Evolutionary conservation across 2,329 filamentous ascomycete species (phyloP), one percentile per base, ranked within the genome.

Genomic region (Colletotrichum magnum): DNA sequence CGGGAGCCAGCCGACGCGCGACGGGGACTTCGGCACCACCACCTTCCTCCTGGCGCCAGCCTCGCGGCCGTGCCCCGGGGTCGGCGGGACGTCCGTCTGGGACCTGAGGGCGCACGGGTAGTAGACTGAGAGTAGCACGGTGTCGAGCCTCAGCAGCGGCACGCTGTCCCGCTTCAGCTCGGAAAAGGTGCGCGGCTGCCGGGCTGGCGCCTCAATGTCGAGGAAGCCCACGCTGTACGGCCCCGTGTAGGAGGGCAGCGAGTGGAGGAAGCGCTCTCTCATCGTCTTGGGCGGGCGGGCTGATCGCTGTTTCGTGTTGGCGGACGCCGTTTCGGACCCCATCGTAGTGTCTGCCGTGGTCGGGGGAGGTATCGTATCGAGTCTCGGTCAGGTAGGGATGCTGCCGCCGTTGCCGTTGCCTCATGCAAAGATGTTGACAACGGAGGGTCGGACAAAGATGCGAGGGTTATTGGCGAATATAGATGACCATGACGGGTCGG

Each of bases 141-240:
- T 92, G 64, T 84, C 82, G 57, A 84, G 75, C 41, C 81, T 80
- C 69, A 85, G 74, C 2, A 83, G 79, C 26, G 79, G 79, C 57
- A 77, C 78, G 45, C 78, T 75, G 56, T 82, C 76, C 51, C 82
- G 77, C 69, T 80, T 81, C 67, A 84, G 80, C 69, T 76, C 75
- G 15, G 80, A 85, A 62, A 84, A 79, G 12, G 77, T 76, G 24
- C 80, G 77, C 13, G 82, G 81, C 1, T 79, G 67, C 13, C 80
- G 76, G 16, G 84, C 85, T 5, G 90, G 89, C 32, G 92, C 84
- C 77, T 93, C 90, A 65, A 91, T 82, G 73, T 93, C 90, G 76
- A 92, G 84, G 13, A 89, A 92, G 28, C 91, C 91, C 48, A 94
- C 91, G 71, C 86, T 86, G 77, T 92, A 92, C 0, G 89, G 89